Conservation (phyloP, 2,329 filamentous ascomycete genomes). For the Chalaropsis thielavioides region DNA sequence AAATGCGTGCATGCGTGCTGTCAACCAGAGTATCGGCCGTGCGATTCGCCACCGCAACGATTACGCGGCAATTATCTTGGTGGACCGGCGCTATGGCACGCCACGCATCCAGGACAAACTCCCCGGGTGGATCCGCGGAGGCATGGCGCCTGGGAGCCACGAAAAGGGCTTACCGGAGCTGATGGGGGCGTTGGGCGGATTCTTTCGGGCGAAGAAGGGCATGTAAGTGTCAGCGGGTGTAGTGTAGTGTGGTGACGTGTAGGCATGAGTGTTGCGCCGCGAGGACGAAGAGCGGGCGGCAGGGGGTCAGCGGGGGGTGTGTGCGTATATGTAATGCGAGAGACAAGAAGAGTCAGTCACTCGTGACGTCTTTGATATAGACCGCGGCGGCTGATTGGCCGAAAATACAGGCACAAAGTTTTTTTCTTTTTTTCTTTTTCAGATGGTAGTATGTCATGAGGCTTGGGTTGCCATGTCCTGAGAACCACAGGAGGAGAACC, state of each 20-base stretch:
- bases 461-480: background rate
- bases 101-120: slow-evolving; percentile 63
- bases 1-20: slow-evolving; percentile 89
- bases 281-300: background rate
- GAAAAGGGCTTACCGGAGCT: slow-evolving; percentile 39
- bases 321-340: background rate
- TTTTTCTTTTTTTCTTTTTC: background rate
- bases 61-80: slow-evolving; percentile 77
- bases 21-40: slow-evolving; percentile 90
- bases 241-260: background rate
- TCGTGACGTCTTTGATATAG: background rate
- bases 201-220: slow-evolving; percentile 40
- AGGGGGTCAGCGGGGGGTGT: background rate
- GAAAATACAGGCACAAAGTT: background rate
- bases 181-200: slow-evolving; percentile 42
- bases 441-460: slow-evolving; percentile 1
- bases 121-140: slow-evolving; percentile 74
- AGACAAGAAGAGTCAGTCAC: too few relatives aligned
- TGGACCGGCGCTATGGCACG: slow-evolving; percentile 67
- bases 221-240: background rate
- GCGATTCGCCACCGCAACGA: slow-evolving; percentile 80
- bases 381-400: background rate
- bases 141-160: slow-evolving; percentile 40
- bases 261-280: background rate
- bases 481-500: background rate